Conservation (phyloP, 192 early-diverging fungal species). For the Entrophospora sp. region DNA sequence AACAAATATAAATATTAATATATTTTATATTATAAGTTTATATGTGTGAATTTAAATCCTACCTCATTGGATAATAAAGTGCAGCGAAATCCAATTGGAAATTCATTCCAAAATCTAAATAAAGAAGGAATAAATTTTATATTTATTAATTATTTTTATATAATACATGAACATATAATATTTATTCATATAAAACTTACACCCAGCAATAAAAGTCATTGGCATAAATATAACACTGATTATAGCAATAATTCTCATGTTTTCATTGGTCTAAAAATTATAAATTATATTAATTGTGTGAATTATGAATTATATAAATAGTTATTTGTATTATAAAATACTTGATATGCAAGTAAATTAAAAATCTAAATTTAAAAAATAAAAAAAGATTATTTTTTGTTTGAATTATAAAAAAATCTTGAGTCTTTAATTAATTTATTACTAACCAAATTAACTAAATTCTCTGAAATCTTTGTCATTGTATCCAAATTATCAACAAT, state of each 20-base stretch:
- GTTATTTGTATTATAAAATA: neutral
- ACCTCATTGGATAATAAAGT: slow-evolving; percentile 22
- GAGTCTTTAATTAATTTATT: too few species aligned
- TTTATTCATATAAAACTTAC: slow-evolving; percentile 25
- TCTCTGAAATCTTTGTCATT: slow-evolving; percentile 32
- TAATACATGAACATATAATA: neutral
- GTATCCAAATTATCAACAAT: slow-evolving; percentile 43
- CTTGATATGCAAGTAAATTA: slow-evolving; percentile 36
- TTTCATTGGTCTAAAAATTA: slow-evolving; percentile 28
- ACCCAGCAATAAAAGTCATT: slow-evolving; percentile 47
- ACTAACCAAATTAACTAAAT: slow-evolving; percentile 42
- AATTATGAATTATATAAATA: neutral
- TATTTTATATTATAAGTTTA: neutral
- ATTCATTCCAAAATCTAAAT: slow-evolving; percentile 41
- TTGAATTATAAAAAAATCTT: too few species aligned
- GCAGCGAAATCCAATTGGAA: slow-evolving; percentile 37
- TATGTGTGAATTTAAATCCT: slow-evolving; percentile 15
- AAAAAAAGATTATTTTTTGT: too few species aligned
- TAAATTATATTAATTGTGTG: neutral
- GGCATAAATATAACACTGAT: slow-evolving; percentile 42
- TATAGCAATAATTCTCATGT: slow-evolving; percentile 27
- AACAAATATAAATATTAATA: neutral
- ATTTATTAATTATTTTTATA: neutral
- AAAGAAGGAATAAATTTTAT: neutral
- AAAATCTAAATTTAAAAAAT: slow-evolving; percentile 39